A percentile compares a stretch with the other conserved stretches of the same genome.
Conservation (phyloP, 1,284 basidiomycete genomes). For the Porogramme epimiltina region DNA sequence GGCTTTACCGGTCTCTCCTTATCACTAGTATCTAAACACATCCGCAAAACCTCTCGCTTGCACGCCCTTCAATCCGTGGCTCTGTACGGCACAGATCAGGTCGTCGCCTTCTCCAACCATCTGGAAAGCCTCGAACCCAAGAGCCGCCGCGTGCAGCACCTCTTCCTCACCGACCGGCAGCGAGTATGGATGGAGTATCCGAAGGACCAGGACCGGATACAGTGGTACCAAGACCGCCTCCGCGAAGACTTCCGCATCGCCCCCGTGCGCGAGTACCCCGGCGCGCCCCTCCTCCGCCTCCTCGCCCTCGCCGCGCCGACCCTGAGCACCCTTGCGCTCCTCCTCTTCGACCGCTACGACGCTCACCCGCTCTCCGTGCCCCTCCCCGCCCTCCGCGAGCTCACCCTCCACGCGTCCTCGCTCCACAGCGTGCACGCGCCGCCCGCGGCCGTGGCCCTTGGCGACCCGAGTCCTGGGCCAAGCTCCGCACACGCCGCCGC, state of each 20-base stretch:
- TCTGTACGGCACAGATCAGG: slow-evolving; percentile 1
- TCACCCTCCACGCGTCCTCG: slow-evolving; percentile 5
- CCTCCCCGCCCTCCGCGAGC: slow-evolving; percentile 4
- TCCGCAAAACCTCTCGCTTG: slow-evolving; percentile 1
- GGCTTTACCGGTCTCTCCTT: slow-evolving; percentile 10
- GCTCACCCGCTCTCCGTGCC: neutral
- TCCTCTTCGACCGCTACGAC: slow-evolving; percentile 8
- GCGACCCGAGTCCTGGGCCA: neutral
- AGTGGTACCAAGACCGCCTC: neutral
- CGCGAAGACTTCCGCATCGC: slow-evolving; percentile 4
- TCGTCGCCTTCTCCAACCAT: slow-evolving; percentile 1
- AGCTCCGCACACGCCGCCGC: neutral
- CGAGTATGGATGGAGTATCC: slow-evolving; percentile 4
- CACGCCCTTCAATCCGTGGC: slow-evolving; percentile 7
- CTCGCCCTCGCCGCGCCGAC: neutral
- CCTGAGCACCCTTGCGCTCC: slow-evolving; percentile 5
- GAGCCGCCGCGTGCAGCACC: slow-evolving; percentile 1
- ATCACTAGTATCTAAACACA: slow-evolving; percentile 4
- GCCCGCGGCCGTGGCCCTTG: neutral
- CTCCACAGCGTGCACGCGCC: neutral
- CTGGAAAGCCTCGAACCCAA: neutral
- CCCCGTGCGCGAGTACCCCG: neutral
- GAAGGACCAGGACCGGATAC: neutral
- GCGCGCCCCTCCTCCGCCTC: slow-evolving; percentile 1
- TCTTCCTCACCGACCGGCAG: slow-evolving; percentile 10